Evolutionary conservation across 805 yeast species (phyloP), one percentile per base, ranked within the genome.

Genomic region (Myxozyma neotropica): DNA sequence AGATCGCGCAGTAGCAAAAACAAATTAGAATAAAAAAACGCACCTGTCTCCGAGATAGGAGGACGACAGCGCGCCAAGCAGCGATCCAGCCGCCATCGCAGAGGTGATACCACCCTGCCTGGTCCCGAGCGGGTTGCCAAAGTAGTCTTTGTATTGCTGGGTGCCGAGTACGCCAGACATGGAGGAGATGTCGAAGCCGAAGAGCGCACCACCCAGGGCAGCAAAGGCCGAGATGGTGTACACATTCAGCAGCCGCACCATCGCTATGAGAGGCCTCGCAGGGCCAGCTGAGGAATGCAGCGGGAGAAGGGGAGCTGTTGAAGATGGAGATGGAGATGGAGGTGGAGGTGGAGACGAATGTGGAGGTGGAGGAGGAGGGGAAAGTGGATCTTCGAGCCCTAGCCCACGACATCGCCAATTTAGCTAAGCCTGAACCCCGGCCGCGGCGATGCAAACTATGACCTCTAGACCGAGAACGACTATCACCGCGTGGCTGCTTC

Each of bases 121-220:
- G 1, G 77, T 69, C 0, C 88, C 77, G 26, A 74, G 70, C 17
- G 89, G 89, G 38, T 69, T 53, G 56, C 77, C 63, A 71, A 84
- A 85, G 66, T 71, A 82, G 1, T 71, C 63, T 23, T 68, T 68
- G 70, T 85, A 86, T 19, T 76, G 75, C 0, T 70, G 72, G 4
- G 77, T 71, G 1, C 77, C 75, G 46, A 85, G 74, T 67, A 85
- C 85, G 2, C 84, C 82, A 0, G 87, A 79, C 77, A 86, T 78
- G 0, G 90, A 85, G 1, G 89, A 81, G 49, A 85, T 82, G 70
- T 86, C 91, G 67, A 84, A 79, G 52, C 91, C 89, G 72, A 84
- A 80, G 73, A 85, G 75, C 65, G 80, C 74, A 36, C 88, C 88
- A 29, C 85, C 82, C 15, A 84, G 69, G 54, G 85, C 77, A 24